Percentiles rank a stretch among this genome's conserved stretches.
Conservation (phyloP, 176 grass and related monocot species). For the Hyparrhenia diplandra region DNA sequence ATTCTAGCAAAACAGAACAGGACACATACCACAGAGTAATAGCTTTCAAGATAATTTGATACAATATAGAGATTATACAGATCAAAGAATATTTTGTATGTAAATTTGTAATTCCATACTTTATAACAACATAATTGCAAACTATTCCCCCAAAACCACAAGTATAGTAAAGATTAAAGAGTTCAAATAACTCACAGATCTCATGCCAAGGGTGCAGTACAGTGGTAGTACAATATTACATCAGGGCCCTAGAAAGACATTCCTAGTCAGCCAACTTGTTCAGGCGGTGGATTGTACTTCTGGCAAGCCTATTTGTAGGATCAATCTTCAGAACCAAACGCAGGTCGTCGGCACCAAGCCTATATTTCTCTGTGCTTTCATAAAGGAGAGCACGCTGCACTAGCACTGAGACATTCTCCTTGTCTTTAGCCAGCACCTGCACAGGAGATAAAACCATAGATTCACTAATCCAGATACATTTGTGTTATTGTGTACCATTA, state of each 20-base stretch:
- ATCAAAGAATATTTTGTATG: conserved; percentile 47
- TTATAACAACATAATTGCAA: conserved; percentile 25
- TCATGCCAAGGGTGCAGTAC: conserved; percentile 26
- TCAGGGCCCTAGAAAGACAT: conserved; percentile 22
- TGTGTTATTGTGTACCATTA: neutral
- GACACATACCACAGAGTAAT: neutral
- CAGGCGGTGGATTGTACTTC: conserved; percentile 90
- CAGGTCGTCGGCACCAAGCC: conserved; percentile 89
- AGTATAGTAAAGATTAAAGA: conserved; percentile 32
- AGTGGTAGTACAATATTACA: conserved; percentile 37
- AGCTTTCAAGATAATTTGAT: conserved; percentile 36
- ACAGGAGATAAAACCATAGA: conserved; percentile 18
- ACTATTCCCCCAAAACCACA: conserved; percentile 35
- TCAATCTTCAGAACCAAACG: conserved; percentile 98
- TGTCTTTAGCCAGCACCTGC: conserved; percentile 80
- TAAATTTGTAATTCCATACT: conserved; percentile 22
- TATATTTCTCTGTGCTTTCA: conserved; percentile 95
- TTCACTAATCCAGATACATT: neutral
- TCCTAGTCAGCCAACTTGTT: conserved; percentile 94
- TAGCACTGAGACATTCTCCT: conserved; percentile 72
- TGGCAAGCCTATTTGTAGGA: conserved; percentile 84
- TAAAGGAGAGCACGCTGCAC: conserved; percentile 92
- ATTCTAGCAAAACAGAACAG: neutral
- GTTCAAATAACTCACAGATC: conserved; percentile 33
- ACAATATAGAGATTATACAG: conserved; percentile 43